Base-by-base conservation (phyloP, 2,329 filamentous ascomycete genomes). In the Fusarium zealandicum region DNA sequence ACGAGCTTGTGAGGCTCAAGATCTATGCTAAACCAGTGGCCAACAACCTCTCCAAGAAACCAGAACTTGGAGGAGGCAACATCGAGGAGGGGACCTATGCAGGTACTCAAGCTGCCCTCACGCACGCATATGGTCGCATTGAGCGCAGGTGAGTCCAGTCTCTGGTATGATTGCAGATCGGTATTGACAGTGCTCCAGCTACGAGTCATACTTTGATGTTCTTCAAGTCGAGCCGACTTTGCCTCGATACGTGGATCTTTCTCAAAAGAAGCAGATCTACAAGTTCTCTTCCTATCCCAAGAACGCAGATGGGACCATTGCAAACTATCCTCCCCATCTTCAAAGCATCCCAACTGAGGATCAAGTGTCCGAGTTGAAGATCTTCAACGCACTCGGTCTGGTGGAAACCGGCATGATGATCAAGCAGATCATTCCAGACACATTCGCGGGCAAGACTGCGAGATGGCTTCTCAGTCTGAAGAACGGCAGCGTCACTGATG, bases 101-200 rank as follows among this genome's bases (percentile, higher is more conserved):
- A 6, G 72, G 71, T 6, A 73, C 72, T 0, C 72, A 73, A 33
- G 65, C 72, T 12, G 71, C 71, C 8, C 20, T 74, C 18, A 73
- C 70, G 1, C 69, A 74, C n/a, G 63, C 70, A 1, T 73, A 73
- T 43, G 61, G 65, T 10, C 65, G 69, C 12, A 72, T 73, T 42
- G 72, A 73, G 62, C 69, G 69, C 37, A 72, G 65, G 71, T 73
- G 33, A 63, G 69, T 22, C 11, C 22, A 0, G 6, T 22, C 11
- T 13, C 28, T n/a, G 5, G 11, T 14, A 13, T 18, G 18, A 18
- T 4, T n/a, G 3, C 6, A 10, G 4, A 25, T 4, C 9, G 7
- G n/a, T 5, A 6, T 32, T 59, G 3, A 59, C 20, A 6, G 2
- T 13, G 1, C 2, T 6, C 4, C 33, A 74, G 72, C 11, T 74